Evolutionary conservation across 1,284 basidiomycete species (phyloP), one percentile per base, ranked within the genome.

Genomic region (Trametes polyzona): DNA sequence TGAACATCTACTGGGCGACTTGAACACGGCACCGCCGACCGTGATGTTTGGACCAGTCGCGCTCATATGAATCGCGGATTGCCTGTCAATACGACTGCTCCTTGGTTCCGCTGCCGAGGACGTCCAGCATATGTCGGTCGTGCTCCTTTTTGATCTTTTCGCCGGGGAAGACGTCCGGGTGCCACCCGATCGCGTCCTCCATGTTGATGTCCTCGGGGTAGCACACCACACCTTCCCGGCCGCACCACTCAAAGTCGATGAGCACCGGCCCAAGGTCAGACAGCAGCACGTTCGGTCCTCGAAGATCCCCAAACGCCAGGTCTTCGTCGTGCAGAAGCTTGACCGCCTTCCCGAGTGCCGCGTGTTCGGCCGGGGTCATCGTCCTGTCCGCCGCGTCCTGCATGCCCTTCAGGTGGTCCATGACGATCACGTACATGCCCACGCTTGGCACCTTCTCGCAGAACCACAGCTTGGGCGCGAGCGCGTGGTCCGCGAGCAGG

Each of bases 171-270:
- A 59, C 58, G 10, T 24, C 39, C 6, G 8, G 7, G 39, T 48
- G 47, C 59, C 52, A 56, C 26, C 4, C 41, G 23, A 54, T 55
- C 23, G 17, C 30, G n/a, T 19, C 29, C 3, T 53, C 32, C 26
- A 48, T n/a, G 17, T 35, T 19, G 27, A 52, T 50, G 48, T 48
- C 53, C 23, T 35, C 11, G 11, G 61, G 64, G 33, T 63, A 63
- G 19, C 54, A 35, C 37, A 36, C 61, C 54, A 40, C 36, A 27
- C 61, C 57, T 9, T 51, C 58, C 49, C 44, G 33, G 16, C 67
- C 67, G 56, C 62, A 55, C 68, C 66, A 65, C 47, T 68, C 65
- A 50, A 68, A 69, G 57, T 68, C 68, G 11, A 69, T 58, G 23
- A 70, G 55, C 46, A 67, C 50, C 23, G 56, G 35, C 26, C 60